phyloP scores from a whole-genome alignment of 768 basidiomycete species.

The Suillus plorans region DNA sequence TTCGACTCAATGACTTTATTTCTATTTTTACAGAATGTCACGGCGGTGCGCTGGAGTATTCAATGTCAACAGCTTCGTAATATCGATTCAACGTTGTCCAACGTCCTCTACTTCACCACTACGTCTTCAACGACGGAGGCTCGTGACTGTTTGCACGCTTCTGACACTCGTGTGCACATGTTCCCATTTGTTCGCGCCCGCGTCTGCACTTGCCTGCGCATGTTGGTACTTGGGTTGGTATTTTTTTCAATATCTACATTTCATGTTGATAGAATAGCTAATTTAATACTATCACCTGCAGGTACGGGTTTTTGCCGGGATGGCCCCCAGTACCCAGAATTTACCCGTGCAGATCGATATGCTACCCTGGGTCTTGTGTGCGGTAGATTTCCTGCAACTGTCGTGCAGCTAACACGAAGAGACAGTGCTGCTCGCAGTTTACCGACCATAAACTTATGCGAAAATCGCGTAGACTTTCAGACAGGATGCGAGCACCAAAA shows the following conservation, averaged over 20 bases:
- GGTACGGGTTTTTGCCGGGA: too few relatives aligned
- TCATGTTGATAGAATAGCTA: too few relatives aligned
- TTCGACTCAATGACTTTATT: background rate
- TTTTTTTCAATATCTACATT: too few relatives aligned
- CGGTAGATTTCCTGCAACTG: background rate
- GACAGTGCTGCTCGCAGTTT: background rate
- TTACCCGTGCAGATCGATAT: too few relatives aligned
- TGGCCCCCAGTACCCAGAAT: too few relatives aligned
- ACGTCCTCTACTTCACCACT: too few relatives aligned
- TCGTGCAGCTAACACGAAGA: background rate
- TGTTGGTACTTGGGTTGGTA: too few relatives aligned
- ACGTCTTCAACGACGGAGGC: background rate
- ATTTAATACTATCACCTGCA: too few relatives aligned
- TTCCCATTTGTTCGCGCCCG: background rate
- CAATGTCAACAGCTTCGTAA: background rate
- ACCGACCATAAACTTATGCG: background rate
- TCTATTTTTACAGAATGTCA: conserved; percentile 50
- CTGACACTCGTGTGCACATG: background rate
- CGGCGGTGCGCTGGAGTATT: conserved; percentile 66
- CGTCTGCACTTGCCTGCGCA: background rate
- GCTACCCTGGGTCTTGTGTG: background rate
- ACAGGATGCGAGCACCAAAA: background rate
- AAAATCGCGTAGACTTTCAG: background rate
- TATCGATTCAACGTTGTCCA: background rate
- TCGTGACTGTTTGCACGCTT: background rate